These are phyloP conservation scores for Cadophora gregata DNA, from an alignment of 2,329 filamentous ascomycete species.

Conservation along the genomic window DNA sequence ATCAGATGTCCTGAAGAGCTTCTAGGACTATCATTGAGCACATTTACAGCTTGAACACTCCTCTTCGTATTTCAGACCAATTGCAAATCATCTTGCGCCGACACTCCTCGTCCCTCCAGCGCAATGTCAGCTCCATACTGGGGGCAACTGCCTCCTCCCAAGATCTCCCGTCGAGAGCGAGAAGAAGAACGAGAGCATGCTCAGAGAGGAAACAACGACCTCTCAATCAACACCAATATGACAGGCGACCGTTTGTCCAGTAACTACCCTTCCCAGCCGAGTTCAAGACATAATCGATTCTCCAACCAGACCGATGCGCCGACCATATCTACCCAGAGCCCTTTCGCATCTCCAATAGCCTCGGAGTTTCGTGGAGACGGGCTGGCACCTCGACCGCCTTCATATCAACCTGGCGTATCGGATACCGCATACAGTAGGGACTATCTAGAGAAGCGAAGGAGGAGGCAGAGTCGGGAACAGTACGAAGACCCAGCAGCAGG, in stretches of 20 bases:
- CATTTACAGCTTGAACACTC: slow-evolving; percentile 8
- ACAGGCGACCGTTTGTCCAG: slow-evolving; percentile 40
- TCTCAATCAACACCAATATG: slow-evolving; percentile 36
- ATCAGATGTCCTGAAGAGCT: background rate
- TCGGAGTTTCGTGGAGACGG: slow-evolving; percentile 58
- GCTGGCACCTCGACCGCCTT: slow-evolving; percentile 64
- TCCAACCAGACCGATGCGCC: slow-evolving; percentile 64
- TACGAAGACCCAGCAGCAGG: slow-evolving; percentile 39
- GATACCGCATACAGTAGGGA: slow-evolving; percentile 47
- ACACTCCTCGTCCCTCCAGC: slow-evolving; percentile 5
- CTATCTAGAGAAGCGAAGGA: slow-evolving; percentile 51
- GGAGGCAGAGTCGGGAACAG: slow-evolving; percentile 51
- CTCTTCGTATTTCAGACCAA: background rate
- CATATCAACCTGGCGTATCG: slow-evolving; percentile 54
- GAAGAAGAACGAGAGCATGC: slow-evolving; percentile 38
- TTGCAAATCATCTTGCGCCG: slow-evolving; percentile 4
- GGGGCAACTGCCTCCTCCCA: slow-evolving; percentile 61
- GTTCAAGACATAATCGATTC: slow-evolving; percentile 41
- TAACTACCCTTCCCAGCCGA: slow-evolving; percentile 52
- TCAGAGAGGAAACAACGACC: slow-evolving; percentile 30
- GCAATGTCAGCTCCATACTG: slow-evolving; percentile 52
- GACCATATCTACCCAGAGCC: slow-evolving; percentile 64
- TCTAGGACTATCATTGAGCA: background rate
- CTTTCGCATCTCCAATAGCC: slow-evolving; percentile 59
- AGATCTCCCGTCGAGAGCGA: slow-evolving; percentile 42